Percentiles rank a stretch among this genome's conserved stretches.
Conservation (phyloP, 768 basidiomycete species). For the Tulasnella sp. region DNA sequence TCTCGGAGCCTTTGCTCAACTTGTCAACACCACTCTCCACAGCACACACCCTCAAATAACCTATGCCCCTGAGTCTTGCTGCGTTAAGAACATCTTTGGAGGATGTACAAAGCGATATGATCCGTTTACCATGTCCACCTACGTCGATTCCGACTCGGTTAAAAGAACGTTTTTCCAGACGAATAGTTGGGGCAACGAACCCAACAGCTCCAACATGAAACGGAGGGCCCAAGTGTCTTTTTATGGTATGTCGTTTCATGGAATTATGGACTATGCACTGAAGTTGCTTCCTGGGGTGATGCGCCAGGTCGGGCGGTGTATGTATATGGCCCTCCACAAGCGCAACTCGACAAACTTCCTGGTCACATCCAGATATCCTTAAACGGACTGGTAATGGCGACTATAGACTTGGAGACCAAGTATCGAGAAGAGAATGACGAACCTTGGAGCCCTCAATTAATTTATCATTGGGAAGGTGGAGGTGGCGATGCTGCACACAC, state of each 20-base stretch:
- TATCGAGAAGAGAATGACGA: neutral
- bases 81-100: neutral
- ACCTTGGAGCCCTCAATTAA: neutral
- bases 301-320: neutral
- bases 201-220: neutral
- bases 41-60: slow-evolving; percentile 14
- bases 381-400: neutral
- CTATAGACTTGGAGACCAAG: neutral
- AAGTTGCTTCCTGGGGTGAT: neutral
- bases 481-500: neutral
- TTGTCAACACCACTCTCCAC: slow-evolving; percentile 13
- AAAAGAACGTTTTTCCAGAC: slow-evolving; percentile 14
- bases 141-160: neutral
- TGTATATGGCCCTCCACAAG: neutral
- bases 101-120: neutral
- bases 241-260: neutral
- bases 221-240: neutral
- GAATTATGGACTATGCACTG: neutral
- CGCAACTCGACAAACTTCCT: neutral
- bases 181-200: slow-evolving; percentile 8
- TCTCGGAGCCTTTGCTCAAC: neutral
- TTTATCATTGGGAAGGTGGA: neutral
- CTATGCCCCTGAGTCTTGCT: slow-evolving; percentile 9
- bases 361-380: slow-evolving; percentile 5
- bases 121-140: neutral